Conservation (phyloP, 2,329 filamentous ascomycete species). For the Colletotrichum incanum region DNA sequence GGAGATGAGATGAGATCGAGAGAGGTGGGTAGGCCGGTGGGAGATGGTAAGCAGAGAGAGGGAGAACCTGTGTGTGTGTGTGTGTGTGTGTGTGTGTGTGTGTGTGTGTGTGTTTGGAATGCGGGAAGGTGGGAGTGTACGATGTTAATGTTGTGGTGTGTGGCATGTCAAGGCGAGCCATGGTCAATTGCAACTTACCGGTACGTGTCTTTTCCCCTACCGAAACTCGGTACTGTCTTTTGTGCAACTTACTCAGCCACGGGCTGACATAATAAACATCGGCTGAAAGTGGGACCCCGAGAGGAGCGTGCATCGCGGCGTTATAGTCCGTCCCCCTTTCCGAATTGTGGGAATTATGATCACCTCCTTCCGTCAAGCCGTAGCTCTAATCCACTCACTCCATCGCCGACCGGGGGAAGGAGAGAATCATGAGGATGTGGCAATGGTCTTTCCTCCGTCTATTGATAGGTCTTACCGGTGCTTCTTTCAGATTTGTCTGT, state of each 20-base stretch:
- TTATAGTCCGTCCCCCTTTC: neutral
- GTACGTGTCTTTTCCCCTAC: neutral
- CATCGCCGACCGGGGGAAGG: neutral
- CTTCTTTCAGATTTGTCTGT: neutral
- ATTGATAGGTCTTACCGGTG: neutral
- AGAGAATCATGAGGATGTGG: too few species aligned
- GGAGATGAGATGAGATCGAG: slow-evolving; percentile 26
- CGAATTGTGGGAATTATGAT: slow-evolving; percentile 13
- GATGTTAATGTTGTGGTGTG: neutral
- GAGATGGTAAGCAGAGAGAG: neutral
- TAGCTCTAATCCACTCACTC: slow-evolving; percentile 7
- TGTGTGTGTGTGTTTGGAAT: neutral
- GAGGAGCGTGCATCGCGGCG: neutral
- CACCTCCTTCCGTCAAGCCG: neutral
- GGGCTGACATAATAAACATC: slow-evolving; percentile 24
- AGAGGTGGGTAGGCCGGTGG: neutral
- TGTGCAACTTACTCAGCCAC: slow-evolving; percentile 16
- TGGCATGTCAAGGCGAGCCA: too few species aligned
- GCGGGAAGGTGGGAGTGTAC: neutral
- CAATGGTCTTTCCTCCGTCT: neutral
- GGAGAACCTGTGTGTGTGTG: too few species aligned
- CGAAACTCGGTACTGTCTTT: neutral
- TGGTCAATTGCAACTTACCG: too few species aligned
- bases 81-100: too few species aligned
- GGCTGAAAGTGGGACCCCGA: neutral